Percentiles rank a stretch among this genome's conserved stretches.
Conservation (phyloP, 768 basidiomycete species). For the Dacryopinax primogenitus region DNA sequence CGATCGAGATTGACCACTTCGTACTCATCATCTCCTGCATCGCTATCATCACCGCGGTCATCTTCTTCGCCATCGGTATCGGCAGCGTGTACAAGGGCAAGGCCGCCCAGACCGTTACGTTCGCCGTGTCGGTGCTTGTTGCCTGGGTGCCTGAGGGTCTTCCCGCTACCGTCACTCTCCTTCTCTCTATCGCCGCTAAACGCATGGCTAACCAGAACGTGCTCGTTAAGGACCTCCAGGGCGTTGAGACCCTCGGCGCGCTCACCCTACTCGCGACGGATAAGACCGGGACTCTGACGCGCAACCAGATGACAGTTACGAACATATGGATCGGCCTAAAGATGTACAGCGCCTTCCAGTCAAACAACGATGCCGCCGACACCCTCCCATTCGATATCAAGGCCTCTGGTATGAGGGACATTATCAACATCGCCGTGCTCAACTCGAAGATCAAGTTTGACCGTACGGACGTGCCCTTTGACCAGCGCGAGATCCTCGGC, state of each 20-base stretch:
- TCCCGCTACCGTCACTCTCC: constrained; percentile 53
- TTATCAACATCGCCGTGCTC: constrained; percentile 49
- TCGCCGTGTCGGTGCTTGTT: constrained; percentile 48
- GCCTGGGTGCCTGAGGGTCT: constrained; percentile 47
- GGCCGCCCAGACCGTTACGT: constrained; percentile 46
- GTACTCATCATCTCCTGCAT: constrained; percentile 50
- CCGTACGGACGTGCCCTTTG: constrained; percentile 47
- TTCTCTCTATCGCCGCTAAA: constrained; percentile 56
- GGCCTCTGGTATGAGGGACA: constrained; percentile 49
- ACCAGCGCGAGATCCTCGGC: constrained; percentile 48
- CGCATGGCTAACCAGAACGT: constrained; percentile 60
- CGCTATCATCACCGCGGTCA: constrained; percentile 42
- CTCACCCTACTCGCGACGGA: constrained; percentile 56
- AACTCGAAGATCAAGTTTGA: constrained; percentile 63
- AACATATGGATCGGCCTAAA: constrained; percentile 51
- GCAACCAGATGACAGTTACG: constrained; percentile 61
- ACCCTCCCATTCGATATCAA: constrained; percentile 39
- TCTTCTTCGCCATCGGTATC: constrained; percentile 55
- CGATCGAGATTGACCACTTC: constrained; percentile 52
- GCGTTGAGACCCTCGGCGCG: constrained; percentile 52
- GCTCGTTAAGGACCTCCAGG: constrained; percentile 60
- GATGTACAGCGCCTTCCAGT: constrained; percentile 58
- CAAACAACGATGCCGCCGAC: constrained; percentile 51
- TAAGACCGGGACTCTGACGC: constrained; percentile 57
- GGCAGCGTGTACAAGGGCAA: constrained; percentile 53